These are phyloP conservation scores for Brettanomyces nanus DNA, from an alignment of 805 yeast genomes.

Conservation along the genomic window DNA sequence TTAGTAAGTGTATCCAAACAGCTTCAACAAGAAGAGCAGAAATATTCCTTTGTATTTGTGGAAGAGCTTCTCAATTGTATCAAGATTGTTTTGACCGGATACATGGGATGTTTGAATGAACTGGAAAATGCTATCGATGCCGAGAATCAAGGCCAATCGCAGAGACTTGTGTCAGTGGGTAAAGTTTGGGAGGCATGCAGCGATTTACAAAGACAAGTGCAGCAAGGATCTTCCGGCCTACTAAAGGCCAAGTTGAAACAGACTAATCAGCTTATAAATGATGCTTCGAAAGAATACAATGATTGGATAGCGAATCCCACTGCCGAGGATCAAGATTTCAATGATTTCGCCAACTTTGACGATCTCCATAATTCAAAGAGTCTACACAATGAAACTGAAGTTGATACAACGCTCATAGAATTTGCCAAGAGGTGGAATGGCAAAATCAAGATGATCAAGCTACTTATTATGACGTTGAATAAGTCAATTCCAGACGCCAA, in stretches of 20 bases:
- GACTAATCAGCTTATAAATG: constrained; percentile 41
- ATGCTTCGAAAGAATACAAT: constrained; percentile 57
- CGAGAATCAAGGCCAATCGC: constrained; percentile 21
- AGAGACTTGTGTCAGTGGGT: constrained; percentile 53
- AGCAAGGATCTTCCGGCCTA: constrained; percentile 46
- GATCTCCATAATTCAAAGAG: constrained; percentile 22
- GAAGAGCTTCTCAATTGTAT: constrained; percentile 23
- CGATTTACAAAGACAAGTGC: constrained; percentile 30
- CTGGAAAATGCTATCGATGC: constrained; percentile 8
- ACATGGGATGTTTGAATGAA: constrained; percentile 14
- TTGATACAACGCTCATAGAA: constrained; percentile 12
- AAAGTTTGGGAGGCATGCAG: constrained; percentile 68
- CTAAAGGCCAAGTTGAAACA: constrained; percentile 39
- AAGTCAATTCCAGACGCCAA: constrained; percentile 44
- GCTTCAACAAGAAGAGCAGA: constrained; percentile 28
- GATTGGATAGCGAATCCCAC: constrained; percentile 63
- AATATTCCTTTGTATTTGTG: constrained; percentile 24
- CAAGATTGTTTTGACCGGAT: constrained; percentile 9
- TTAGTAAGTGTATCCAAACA: constrained; percentile 38
- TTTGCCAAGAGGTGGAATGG: constrained; percentile 42
- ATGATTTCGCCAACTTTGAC: constrained; percentile 46
- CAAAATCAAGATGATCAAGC: constrained; percentile 47
- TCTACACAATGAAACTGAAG: constrained; percentile 16
- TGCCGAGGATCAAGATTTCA: constrained; percentile 22
- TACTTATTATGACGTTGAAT: constrained; percentile 48